phyloP scores from a whole-genome alignment of 2,329 filamentous ascomycete genomes.

The Penicillium sclerotigenum region DNA sequence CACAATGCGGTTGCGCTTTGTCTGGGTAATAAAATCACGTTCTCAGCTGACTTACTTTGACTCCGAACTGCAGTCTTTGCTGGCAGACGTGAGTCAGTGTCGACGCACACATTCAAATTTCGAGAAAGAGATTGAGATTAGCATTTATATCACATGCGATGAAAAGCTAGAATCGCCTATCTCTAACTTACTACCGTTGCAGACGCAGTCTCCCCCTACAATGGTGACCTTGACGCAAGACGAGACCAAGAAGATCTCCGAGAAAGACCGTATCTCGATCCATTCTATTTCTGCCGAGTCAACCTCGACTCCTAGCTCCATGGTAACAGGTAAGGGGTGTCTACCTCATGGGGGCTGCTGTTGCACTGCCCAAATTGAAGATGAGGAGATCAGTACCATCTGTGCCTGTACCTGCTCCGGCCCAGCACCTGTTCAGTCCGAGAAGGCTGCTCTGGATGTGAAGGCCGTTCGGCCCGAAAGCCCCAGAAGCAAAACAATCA shows the following conservation, averaged over 20 bases:
- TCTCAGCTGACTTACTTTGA: constrained; percentile 54
- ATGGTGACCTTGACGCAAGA: not conserved
- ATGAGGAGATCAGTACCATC: constrained; percentile 42
- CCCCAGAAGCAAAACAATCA: not conserved
- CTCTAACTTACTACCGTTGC: constrained; percentile 25
- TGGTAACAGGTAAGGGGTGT: constrained; percentile 17
- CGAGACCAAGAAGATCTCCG: constrained; percentile 10
- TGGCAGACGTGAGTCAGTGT: constrained; percentile 42
- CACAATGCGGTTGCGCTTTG: constrained; percentile 52
- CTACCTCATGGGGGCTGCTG: constrained; percentile 44
- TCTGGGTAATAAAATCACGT: constrained; percentile 59
- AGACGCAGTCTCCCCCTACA: not conserved
- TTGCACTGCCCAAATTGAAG: constrained; percentile 49
- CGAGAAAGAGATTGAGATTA: constrained; percentile 49
- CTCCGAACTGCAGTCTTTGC: constrained; percentile 47
- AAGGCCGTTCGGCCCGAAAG: not conserved
- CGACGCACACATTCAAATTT: constrained; percentile 30
- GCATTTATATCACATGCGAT: constrained; percentile 56
- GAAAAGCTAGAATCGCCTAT: constrained; percentile 38
- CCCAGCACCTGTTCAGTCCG: constrained; percentile 15
- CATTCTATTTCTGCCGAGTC: constrained; percentile 10
- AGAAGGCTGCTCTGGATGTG: constrained; percentile 4
- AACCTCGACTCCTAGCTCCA: constrained; percentile 6
- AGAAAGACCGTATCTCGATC: constrained; percentile 28
- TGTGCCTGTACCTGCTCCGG: constrained; percentile 39